Conservation (phyloP, 306 rosid species). For the Fragaria vesca region DNA sequence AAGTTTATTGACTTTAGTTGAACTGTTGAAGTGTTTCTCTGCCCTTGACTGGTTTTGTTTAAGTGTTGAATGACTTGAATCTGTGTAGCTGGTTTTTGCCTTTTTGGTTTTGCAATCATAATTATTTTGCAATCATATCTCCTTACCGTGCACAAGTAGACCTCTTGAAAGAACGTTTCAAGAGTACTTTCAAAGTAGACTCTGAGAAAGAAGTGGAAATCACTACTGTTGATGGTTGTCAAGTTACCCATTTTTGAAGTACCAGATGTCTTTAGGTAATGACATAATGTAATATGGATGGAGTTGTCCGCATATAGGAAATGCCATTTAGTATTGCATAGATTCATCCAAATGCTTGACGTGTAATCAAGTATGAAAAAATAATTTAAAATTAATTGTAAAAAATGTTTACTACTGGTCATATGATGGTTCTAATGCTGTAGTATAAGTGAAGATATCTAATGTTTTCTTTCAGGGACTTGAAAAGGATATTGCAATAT, state of each 20-base stretch:
- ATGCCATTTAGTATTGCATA: neutral
- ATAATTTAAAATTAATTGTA: neutral
- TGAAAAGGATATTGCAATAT: slow-evolving; percentile 84
- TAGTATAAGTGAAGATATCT: neutral
- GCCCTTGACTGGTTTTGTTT: no score
- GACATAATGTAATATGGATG: neutral
- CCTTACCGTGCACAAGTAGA: slow-evolving; percentile 85
- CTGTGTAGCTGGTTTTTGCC: no score
- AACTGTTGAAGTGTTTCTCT: no score
- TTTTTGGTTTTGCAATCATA: neutral
- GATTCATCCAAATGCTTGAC: neutral
- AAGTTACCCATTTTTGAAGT: slow-evolving; percentile 30
- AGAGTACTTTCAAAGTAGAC: slow-evolving; percentile 62
- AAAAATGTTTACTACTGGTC: neutral
- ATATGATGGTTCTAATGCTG: neutral
- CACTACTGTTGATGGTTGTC: slow-evolving; percentile 91
- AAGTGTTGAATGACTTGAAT: no score
- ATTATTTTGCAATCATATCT: slow-evolving; percentile 75
- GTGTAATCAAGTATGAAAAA: neutral
- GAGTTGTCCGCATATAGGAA: neutral
- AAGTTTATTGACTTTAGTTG: no score
- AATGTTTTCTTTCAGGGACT: slow-evolving; percentile 57
- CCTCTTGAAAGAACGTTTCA: slow-evolving; percentile 73
- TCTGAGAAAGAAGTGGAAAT: slow-evolving; percentile 78
- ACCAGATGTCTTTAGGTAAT: neutral